Conservation (phyloP, 176 grass and related monocot species). For the Eragrostis curvula region DNA sequence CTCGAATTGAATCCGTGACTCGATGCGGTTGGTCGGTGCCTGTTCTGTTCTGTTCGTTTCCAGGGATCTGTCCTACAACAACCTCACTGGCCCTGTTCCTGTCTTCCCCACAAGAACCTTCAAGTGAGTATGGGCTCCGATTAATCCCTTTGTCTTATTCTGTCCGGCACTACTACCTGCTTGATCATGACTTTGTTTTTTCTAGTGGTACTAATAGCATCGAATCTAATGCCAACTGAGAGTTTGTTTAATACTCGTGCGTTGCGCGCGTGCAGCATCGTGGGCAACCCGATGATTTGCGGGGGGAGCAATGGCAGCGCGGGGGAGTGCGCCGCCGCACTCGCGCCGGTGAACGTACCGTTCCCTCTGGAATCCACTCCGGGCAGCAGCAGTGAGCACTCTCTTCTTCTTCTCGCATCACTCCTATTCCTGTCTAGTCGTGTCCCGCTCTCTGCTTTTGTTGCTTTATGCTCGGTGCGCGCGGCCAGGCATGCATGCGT, state of each 20-base stretch:
- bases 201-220: background rate
- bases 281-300: slow-evolving; percentile 93
- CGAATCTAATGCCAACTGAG: background rate
- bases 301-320: slow-evolving; percentile 45
- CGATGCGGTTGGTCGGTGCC: background rate
- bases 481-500: background rate
- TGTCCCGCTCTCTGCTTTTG: background rate
- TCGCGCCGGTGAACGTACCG: slow-evolving; percentile 52
- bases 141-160: slow-evolving; percentile 16
- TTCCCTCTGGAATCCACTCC: slow-evolving; percentile 74
- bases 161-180: background rate
- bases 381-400: slow-evolving; percentile 51
- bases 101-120: slow-evolving; percentile 81
- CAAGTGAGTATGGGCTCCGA: slow-evolving; percentile 57
- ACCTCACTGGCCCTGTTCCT: slow-evolving; percentile 79
- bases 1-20: slow-evolving; percentile 14
- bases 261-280: slow-evolving; percentile 63
- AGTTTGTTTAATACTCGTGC: background rate
- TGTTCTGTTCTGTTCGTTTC: background rate
- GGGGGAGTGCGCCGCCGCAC: slow-evolving; percentile 63
- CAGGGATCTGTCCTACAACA: slow-evolving; percentile 98
- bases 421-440: slow-evolving; percentile 14
- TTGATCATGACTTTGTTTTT: background rate
- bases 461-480: slow-evolving; percentile 26
- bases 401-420: background rate